Percentiles rank a stretch among this genome's conserved stretches.
These are phyloP conservation scores for Fistulinella prunicolor DNA, from an alignment of 768 basidiomycete species.

Conservation along the genomic window DNA sequence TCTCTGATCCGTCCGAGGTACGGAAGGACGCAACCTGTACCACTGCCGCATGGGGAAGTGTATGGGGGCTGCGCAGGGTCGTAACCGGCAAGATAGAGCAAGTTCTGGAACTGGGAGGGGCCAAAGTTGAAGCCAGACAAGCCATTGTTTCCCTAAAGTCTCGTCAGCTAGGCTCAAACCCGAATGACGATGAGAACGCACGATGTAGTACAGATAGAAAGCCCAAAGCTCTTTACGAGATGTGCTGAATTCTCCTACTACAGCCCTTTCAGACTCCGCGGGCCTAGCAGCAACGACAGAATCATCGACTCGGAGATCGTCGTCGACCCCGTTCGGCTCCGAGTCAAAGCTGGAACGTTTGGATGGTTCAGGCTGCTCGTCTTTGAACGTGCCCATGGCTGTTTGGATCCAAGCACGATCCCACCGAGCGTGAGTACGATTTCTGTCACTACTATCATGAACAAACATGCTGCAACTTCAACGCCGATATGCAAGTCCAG, in stretches of 20 bases:
- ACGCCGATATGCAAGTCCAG: too few relatives aligned
- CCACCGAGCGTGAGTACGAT: background rate
- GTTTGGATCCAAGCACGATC: background rate
- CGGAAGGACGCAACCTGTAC: conserved; percentile 59
- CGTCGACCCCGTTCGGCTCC: background rate
- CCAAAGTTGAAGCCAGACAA: conserved; percentile 69
- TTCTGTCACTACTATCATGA: background rate
- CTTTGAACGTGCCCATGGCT: conserved; percentile 4
- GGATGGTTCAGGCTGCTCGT: background rate
- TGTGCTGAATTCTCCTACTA: conserved; percentile 30
- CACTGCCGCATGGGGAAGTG: conserved; percentile 44
- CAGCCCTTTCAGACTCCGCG: background rate
- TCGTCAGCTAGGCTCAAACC: background rate
- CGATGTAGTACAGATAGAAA: conserved; percentile 58
- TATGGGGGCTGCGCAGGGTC: conserved; percentile 61
- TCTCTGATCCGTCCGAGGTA: conserved; percentile 61
- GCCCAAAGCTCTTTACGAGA: conserved; percentile 53
- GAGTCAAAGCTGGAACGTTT: background rate
- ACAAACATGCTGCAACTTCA: background rate
- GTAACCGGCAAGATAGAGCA: conserved; percentile 70
- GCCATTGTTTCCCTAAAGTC: conserved; percentile 57
- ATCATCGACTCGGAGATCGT: background rate
- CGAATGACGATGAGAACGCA: conserved; percentile 15
- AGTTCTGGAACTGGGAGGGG: conserved; percentile 72
- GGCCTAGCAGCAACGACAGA: background rate